Percentiles rank a stretch among this genome's conserved stretches.
These are phyloP conservation scores for Salix dunnii DNA, from an alignment of 345 rosid species.

Conservation along the genomic window DNA sequence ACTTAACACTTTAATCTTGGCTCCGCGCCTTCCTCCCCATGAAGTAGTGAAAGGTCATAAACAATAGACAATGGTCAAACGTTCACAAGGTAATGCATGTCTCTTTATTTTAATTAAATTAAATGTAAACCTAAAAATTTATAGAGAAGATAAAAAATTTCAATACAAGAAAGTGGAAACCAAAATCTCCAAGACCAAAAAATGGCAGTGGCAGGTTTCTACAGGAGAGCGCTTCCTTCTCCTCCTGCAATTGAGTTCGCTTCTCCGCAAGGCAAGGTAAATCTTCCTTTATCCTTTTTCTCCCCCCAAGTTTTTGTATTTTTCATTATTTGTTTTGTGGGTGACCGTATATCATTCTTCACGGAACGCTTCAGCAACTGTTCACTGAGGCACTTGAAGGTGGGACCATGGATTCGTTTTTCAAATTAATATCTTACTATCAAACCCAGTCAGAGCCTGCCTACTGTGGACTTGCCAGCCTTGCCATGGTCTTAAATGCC, in stretches of 20 bases:
- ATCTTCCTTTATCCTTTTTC: background rate
- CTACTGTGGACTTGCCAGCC: constrained; percentile 41
- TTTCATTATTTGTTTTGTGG: background rate
- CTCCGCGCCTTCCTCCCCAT: no score
- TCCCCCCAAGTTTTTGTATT: background rate
- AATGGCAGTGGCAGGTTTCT: constrained; percentile 74
- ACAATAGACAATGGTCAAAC: no score
- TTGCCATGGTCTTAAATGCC: constrained; percentile 43
- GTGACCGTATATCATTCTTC: no score
- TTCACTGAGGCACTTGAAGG: constrained; percentile 33
- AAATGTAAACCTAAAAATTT: no score
- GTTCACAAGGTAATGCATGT: no score
- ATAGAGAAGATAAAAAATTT: background rate
- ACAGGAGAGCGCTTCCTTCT: constrained; percentile 58
- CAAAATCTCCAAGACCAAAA: background rate
- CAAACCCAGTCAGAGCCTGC: constrained; percentile 53
- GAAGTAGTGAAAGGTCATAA: no score
- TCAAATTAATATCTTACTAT: constrained; percentile 33
- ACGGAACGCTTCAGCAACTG: constrained; percentile 25
- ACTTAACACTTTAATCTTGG: no score
- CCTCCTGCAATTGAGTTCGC: constrained; percentile 85
- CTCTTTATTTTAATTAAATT: no score
- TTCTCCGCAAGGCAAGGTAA: constrained; percentile 73
- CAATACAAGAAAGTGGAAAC: background rate
- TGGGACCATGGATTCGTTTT: constrained; percentile 39